A percentile compares a stretch with the other conserved stretches of the same genome.
These are phyloP conservation scores for Cryphonectria nitschkei DNA, from an alignment of 2,329 filamentous ascomycete genomes.

Conservation along the genomic window DNA sequence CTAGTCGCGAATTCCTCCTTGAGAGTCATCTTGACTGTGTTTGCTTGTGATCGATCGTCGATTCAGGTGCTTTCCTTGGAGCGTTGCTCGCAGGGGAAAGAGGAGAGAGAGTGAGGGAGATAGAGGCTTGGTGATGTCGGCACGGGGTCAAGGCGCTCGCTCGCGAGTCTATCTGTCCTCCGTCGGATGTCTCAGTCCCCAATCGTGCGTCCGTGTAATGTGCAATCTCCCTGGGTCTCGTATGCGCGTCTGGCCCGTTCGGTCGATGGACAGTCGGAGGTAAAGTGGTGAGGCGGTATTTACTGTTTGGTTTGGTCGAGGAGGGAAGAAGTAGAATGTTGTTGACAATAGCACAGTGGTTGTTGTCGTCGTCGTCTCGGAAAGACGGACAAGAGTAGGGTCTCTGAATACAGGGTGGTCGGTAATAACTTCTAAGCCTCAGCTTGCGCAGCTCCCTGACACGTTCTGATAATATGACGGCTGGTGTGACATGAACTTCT, in stretches of 20 bases:
- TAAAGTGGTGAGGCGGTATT: not conserved
- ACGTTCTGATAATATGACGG: conserved; percentile 16
- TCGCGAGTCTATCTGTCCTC: conserved; percentile 9
- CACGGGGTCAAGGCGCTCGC: not conserved
- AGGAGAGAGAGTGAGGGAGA: not conserved
- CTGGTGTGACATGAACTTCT: not conserved
- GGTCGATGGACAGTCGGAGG: not conserved
- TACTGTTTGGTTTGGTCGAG: not conserved
- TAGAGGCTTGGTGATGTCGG: not conserved
- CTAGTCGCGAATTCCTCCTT: conserved; percentile 73
- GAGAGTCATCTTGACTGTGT: conserved; percentile 64
- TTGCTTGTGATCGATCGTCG: conserved; percentile 10
- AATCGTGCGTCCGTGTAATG: conserved; percentile 1
- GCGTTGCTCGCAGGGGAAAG: not conserved
- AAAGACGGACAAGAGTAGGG: not conserved
- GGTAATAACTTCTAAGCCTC: conserved; percentile 28
- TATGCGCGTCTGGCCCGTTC: not conserved
- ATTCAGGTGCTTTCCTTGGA: not conserved
- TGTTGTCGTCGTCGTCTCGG: not conserved
- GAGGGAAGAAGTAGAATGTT: not conserved
- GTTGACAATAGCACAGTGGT: not conserved
- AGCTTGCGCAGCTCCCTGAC: conserved; percentile 26
- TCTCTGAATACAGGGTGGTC: conserved; percentile 15
- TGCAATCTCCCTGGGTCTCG: conserved; percentile 7
- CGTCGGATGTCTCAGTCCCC: conserved; percentile 13